Conservation (phyloP, 2,329 filamentous ascomycete genomes). For the Arthroderma sp. region DNA sequence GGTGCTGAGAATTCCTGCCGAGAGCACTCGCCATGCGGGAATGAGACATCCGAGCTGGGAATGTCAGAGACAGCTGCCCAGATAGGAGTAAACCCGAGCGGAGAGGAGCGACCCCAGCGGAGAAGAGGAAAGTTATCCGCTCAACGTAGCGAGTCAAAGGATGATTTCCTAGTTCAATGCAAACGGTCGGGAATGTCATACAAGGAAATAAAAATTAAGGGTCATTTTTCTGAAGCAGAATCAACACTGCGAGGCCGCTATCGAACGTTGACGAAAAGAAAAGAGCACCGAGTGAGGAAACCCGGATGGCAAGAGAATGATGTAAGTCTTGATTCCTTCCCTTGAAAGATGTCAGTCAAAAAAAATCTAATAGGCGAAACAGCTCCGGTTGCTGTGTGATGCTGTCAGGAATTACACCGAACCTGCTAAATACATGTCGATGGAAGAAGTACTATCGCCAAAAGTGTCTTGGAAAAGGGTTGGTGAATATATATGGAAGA, state of each 20-base stretch:
- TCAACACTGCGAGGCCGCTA: slow-evolving; percentile 36
- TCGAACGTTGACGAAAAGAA: slow-evolving; percentile 33
- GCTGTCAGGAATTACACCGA: slow-evolving; percentile 21
- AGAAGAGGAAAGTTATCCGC: neutral
- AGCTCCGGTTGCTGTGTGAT: slow-evolving; percentile 30
- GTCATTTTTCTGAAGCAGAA: slow-evolving; percentile 33
- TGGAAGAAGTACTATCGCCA: slow-evolving; percentile 12
- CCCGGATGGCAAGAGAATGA: slow-evolving; percentile 32
- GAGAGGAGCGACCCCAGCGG: neutral
- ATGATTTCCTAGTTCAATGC: slow-evolving; percentile 28
- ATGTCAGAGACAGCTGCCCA: neutral
- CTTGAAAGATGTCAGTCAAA: neutral
- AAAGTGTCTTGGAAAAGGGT: slow-evolving; percentile 49
- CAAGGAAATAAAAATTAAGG: slow-evolving; percentile 33
- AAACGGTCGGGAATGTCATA: slow-evolving; percentile 33
- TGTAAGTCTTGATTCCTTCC: slow-evolving; percentile 20
- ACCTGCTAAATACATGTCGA: slow-evolving; percentile 4
- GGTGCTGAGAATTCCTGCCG: neutral
- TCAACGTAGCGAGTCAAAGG: slow-evolving; percentile 16
- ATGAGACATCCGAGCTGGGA: neutral
- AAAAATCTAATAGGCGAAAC: slow-evolving; percentile 1
- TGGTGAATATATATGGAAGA: slow-evolving; percentile 37
- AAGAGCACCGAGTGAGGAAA: slow-evolving; percentile 33
- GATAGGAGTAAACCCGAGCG: neutral
- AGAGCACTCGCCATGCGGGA: neutral